Evolutionary conservation across 257 asterid genomes (phyloP).

Genomic region (Misopates orontium): DNA sequence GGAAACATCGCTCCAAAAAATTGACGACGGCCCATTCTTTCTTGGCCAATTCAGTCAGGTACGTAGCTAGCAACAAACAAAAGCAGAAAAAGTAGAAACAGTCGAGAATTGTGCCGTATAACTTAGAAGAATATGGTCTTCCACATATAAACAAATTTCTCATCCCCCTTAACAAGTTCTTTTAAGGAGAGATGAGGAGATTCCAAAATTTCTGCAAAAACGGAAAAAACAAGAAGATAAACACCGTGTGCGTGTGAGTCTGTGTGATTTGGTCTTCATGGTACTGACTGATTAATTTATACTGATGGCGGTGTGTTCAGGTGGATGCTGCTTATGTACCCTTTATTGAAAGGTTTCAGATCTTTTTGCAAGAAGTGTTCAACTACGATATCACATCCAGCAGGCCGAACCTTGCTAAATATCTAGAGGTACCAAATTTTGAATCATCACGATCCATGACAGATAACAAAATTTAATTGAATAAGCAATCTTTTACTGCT

Average conservation of each 20-base stretch:
- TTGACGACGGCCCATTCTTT: constrained; percentile 64
- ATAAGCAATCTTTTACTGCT: neutral
- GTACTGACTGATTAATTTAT: neutral
- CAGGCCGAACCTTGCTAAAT: constrained; percentile 62
- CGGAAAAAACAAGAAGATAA: too few species aligned
- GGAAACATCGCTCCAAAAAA: constrained; percentile 56
- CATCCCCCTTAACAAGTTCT: too few species aligned
- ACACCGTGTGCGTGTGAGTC: too few species aligned
- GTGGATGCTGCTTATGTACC: constrained; percentile 63
- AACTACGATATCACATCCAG: constrained; percentile 52
- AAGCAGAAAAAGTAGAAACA: neutral
- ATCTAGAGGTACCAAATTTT: constrained; percentile 41
- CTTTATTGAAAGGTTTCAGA: constrained; percentile 59
- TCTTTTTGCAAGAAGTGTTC: constrained; percentile 40
- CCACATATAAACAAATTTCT: too few species aligned
- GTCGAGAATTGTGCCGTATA: too few species aligned
- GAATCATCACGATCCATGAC: too few species aligned
- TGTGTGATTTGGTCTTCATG: neutral
- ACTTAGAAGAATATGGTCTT: neutral
- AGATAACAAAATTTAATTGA: neutral
- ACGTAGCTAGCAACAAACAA: neutral
- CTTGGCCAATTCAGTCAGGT: constrained; percentile 65
- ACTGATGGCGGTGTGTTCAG: constrained; percentile 28
- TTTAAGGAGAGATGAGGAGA: too few species aligned
- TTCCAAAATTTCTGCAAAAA: too few species aligned